Evolutionary conservation across 371 early-diverging fungal species (phyloP), one percentile per base, ranked within the genome.

Genomic region (Entomophthora muscae): DNA sequence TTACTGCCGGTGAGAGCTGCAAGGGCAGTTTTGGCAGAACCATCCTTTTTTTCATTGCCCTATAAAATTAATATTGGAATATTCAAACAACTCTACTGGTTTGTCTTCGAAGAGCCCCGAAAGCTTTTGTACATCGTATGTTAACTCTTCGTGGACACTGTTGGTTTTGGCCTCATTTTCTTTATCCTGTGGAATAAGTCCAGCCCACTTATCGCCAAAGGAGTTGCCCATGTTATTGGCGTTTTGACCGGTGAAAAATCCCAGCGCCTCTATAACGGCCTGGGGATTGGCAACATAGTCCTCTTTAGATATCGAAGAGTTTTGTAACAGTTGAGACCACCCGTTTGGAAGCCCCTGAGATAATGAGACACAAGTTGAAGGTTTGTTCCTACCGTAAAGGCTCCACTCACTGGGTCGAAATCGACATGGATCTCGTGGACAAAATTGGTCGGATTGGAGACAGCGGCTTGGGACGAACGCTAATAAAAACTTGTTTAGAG

Each of bases 271-370:
- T 33, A 95, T 72, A 52, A 97, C 96, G 27, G 94, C 93, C 70
- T 94, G 93, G 17, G 97, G 97, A 69, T 96, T 91, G 74, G 88
- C 88, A 56, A 86, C 83, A 65, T 91, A 91, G 71, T 96, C 97
- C 71, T 96, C 93, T 66, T 91, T 83, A 31, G 94, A 90, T 66
- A 96, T 92, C 64, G 85, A 85, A 26, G 93, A 91, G 33, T 84
- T 80, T 70, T 91, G 88, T 53, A 96, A 72, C 31, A 95, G 76
- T 69, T 80, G 78, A 58, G 86, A 85, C 95, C 95, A 95, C 71
- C 91, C 86, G 61, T 86, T 84, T 51, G 97, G 95, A 60, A 95
- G 71, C 22, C 96, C 95, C 86, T 85, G 67, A 13, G 28, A 54
- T 31, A 32, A 24, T 26, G 31, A 42, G 29, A 31, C n/a, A 22